Conservation (phyloP, 352 stramenopile species). For the Phytophthora multivora region DNA sequence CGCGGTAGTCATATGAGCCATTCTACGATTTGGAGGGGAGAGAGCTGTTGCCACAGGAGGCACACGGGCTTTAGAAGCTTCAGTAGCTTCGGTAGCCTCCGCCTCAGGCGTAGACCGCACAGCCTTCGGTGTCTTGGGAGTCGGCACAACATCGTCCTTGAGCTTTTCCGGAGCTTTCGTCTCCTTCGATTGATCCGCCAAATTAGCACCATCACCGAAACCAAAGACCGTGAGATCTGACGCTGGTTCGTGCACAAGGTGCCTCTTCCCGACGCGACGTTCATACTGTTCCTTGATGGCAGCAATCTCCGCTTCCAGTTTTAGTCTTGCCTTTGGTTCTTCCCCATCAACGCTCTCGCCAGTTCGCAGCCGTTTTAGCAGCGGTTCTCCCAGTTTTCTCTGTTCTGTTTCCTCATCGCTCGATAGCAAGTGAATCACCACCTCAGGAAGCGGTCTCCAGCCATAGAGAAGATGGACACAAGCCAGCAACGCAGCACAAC, state of each 20-base stretch:
- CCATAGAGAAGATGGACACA: conserved; percentile 83
- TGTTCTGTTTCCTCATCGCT: conserved; percentile 18
- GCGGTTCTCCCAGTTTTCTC: conserved; percentile 35
- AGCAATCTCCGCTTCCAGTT: conserved; percentile 72
- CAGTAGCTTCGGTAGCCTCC: not conserved
- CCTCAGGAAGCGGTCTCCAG: conserved; percentile 64
- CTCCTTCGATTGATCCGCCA: not conserved
- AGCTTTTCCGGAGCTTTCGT: not conserved
- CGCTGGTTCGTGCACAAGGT: conserved; percentile 43
- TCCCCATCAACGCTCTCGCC: conserved; percentile 31
- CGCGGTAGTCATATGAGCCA: conserved; percentile 45
- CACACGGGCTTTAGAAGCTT: not conserved
- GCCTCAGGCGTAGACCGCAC: not conserved
- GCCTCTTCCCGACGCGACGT: conserved; percentile 61
- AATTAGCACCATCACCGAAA: conserved; percentile 1
- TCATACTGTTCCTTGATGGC: conserved; percentile 84
- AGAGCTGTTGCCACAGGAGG: not conserved
- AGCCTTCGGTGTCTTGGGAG: not conserved
- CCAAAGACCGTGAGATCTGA: conserved; percentile 37
- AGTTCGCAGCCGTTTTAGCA: conserved; percentile 53
- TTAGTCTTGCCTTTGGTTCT: conserved; percentile 30
- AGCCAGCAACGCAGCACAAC: conserved; percentile 75
- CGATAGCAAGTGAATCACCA: conserved; percentile 73
- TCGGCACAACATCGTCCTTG: not conserved
- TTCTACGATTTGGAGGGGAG: not conserved